Evolutionary conservation across 2,329 filamentous ascomycete genomes (phyloP), one percentile per base, ranked within the genome.

Genomic region (Xylariaceae sp.): DNA sequence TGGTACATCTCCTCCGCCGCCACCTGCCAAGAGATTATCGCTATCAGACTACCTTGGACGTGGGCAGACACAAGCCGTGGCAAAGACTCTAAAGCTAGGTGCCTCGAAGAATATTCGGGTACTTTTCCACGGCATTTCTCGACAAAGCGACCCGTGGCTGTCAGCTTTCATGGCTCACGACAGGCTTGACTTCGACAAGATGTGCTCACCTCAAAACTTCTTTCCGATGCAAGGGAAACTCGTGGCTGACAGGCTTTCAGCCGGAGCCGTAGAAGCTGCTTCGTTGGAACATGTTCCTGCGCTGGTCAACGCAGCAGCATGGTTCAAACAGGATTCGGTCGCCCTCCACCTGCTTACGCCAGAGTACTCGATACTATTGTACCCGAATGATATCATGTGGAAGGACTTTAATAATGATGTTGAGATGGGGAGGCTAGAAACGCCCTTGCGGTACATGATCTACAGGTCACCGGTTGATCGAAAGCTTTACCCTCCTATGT

Each of bases 341-440:
- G 53, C 40, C 12, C 35, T 50, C 28, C 52, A 55, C 33, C 26
- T 55, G 24, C 39, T 51, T 18, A 36, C 45, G 11, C 27, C 31
- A 13, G 39, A 47, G 5, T 56, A 48, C 35, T 55, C 53, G 3
- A 50, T 57, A 14, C 36, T 57, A 5, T 41, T 56, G 4, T 57
- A 53, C 32, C 49, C 54, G 19, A 32, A 33, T 13, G 31, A 39
- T 7, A 51, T 42, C 28, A 36, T 26, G 11, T 57, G 54, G 54
- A 29, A 40, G 17, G 33, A 31, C 18, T 37, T 57, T 9, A 30
- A 31, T 6, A 30, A 35, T 12, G 35, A 45, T 18, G 12, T 29
- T 4, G 36, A 39, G 19, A 38, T 37, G 7, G 14, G 19, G 9
- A 29, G 31, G 2, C 27, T 42, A 5, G 36, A 43, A 18, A 33